Conservation (phyloP, 179 eudicot genomes). For the Actinidia polygama region DNA sequence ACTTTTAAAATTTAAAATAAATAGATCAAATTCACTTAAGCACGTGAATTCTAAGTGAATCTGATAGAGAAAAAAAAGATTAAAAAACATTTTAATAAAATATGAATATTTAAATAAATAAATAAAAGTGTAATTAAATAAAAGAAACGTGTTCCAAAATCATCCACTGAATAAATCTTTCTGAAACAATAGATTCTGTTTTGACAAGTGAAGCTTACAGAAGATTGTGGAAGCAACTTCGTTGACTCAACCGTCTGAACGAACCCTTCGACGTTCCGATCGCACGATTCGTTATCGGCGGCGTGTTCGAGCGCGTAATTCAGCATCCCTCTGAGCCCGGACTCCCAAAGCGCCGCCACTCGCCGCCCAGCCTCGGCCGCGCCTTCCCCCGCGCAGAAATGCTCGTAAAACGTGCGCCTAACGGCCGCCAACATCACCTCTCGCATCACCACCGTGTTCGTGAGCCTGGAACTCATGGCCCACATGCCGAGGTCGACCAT, state of each 20-base stretch:
- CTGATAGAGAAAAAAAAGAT: neutral
- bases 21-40: too few relatives aligned
- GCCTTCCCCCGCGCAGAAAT: conserved; percentile 75
- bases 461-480: conserved; percentile 27
- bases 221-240: neutral
- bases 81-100: neutral
- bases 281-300: conserved; percentile 64
- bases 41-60: too few relatives aligned
- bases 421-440: conserved; percentile 37
- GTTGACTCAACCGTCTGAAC: conserved; percentile 15
- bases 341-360: conserved; percentile 43
- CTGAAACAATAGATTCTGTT: neutral
- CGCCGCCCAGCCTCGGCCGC: conserved; percentile 52
- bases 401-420: conserved; percentile 62
- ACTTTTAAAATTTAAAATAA: too few relatives aligned
- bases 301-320: conserved; percentile 85
- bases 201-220: conserved; percentile 8
- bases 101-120: neutral
- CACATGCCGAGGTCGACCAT: conserved; percentile 8
- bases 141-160: too few relatives aligned
- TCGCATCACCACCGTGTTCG: conserved; percentile 39
- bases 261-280: conserved; percentile 50
- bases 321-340: conserved; percentile 72
- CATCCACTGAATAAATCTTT: too few relatives aligned
- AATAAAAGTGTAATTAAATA: too few relatives aligned